Conservation (phyloP, 2,329 filamentous ascomycete genomes). For the Colletotrichum tamarilloi region DNA sequence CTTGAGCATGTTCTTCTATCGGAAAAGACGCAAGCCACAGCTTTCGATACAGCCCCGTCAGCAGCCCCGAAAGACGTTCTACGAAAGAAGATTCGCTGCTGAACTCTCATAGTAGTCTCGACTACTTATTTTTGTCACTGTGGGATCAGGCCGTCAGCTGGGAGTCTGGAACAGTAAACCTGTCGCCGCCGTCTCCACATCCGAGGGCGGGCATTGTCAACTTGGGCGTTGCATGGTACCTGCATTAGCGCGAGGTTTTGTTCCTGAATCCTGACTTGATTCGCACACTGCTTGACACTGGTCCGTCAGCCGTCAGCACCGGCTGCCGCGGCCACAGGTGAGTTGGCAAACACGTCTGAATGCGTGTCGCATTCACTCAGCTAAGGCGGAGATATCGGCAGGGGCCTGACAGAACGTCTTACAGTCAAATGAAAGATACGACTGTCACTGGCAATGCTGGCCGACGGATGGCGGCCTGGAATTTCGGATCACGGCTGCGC, state of each 20-base stretch:
- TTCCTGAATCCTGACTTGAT: conserved; percentile 11
- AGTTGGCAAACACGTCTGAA: not conserved
- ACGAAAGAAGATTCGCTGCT: not conserved
- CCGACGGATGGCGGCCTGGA: conserved; percentile 24
- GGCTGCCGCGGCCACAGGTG: conserved; percentile 18
- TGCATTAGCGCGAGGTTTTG: conserved; percentile 22
- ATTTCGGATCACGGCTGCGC: conserved; percentile 26
- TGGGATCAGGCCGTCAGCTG: not conserved
- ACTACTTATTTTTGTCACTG: conserved; percentile 25
- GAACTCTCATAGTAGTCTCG: not conserved
- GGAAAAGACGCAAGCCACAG: conserved; percentile 3
- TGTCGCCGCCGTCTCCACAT: conserved; percentile 7
- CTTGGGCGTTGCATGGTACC: conserved; percentile 20
- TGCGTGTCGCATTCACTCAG: conserved; percentile 8
- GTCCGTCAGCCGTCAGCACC: conserved; percentile 26
- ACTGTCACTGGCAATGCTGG: not conserved
- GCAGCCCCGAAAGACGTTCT: conserved; percentile 16
- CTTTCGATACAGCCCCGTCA: conserved; percentile 19
- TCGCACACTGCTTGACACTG: conserved; percentile 15
- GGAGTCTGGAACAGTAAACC: conserved; percentile 4
- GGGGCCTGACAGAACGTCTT: conserved; percentile 4
- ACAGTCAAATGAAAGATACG: conserved; percentile 25
- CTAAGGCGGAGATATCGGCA: conserved; percentile 4
- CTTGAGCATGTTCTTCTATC: not conserved
- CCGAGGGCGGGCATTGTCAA: not conserved